Evolutionary conservation across 2,329 filamentous ascomycete species (phyloP).

Genomic region (Ceratocystis alfenasii): DNA sequence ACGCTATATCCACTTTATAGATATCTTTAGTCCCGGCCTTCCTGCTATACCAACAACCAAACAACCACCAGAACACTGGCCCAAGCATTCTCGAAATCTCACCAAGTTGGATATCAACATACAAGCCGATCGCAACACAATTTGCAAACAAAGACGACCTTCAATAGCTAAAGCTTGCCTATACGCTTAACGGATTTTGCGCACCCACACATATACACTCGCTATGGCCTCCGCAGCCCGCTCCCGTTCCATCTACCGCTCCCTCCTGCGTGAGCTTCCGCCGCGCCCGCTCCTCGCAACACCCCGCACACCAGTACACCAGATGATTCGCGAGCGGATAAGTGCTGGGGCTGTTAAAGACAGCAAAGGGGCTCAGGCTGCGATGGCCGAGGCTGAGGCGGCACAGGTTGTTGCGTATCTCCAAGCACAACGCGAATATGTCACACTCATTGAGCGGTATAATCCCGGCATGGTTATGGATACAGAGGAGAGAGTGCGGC

Average conservation of each 20-base stretch:
- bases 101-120: no score
- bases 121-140: no score
- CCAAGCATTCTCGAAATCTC: no score
- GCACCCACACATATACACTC: not conserved
- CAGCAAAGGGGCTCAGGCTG: not conserved
- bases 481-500: conserved; percentile 67
- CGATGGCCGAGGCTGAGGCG: conserved; percentile 31
- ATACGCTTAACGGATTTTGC: not conserved
- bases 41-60: no score
- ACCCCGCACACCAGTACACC: conserved; percentile 56
- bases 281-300: conserved; percentile 46
- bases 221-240: conserved; percentile 34
- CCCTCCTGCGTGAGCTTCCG: conserved; percentile 79
- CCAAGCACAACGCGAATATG: conserved; percentile 73
- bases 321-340: conserved; percentile 55
- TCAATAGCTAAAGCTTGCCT: no score
- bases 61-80: no score
- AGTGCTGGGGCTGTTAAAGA: conserved; percentile 27
- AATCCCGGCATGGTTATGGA: conserved; percentile 86
- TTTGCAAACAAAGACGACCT: no score
- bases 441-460: conserved; percentile 73
- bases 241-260: conserved; percentile 71
- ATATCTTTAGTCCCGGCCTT: no score
- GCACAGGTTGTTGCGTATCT: conserved; percentile 73
- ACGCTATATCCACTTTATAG: no score